Conservation (phyloP, 768 basidiomycete genomes). For the Hortiboletus flavorubellus region DNA sequence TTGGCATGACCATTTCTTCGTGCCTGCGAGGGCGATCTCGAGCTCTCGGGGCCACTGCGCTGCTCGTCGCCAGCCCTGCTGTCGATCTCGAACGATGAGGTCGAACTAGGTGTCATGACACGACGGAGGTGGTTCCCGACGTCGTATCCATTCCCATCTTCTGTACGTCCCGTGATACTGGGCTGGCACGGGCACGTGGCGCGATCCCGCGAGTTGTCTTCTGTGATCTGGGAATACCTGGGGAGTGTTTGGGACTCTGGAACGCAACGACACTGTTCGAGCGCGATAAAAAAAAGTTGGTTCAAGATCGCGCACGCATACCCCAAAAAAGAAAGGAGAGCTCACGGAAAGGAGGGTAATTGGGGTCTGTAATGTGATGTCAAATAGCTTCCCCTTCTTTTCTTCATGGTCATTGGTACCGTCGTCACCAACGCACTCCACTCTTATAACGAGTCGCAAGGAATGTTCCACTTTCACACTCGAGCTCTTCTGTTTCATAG, state of each 20-base stretch:
- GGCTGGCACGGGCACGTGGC: constrained; percentile 45
- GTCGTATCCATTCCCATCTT: background rate
- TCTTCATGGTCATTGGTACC: constrained; percentile 55
- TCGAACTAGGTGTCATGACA: constrained; percentile 28
- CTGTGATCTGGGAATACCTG: constrained; percentile 52
- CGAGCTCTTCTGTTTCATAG: constrained; percentile 63
- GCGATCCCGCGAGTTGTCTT: constrained; percentile 1
- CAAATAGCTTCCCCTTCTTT: constrained; percentile 71
- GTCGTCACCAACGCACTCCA: constrained; percentile 73
- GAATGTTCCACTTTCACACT: constrained; percentile 72
- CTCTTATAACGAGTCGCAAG: constrained; percentile 78
- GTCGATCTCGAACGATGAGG: constrained; percentile 31
- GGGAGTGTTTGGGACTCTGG: constrained; percentile 79
- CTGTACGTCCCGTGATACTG: background rate
- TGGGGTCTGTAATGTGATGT: constrained; percentile 84
- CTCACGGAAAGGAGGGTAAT: constrained; percentile 85
- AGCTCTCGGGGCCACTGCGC: background rate
- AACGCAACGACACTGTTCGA: constrained; percentile 71
- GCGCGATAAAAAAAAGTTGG: background rate
- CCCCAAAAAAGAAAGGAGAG: constrained; percentile 2
- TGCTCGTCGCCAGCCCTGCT: background rate
- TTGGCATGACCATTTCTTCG: background rate
- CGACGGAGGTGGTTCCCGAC: constrained; percentile 20
- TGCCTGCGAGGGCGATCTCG: background rate
- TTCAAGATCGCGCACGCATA: background rate